These are phyloP conservation scores for Crithidia thermophila DNA, from an alignment of 208 protist species.

Conservation along the genomic window DNA sequence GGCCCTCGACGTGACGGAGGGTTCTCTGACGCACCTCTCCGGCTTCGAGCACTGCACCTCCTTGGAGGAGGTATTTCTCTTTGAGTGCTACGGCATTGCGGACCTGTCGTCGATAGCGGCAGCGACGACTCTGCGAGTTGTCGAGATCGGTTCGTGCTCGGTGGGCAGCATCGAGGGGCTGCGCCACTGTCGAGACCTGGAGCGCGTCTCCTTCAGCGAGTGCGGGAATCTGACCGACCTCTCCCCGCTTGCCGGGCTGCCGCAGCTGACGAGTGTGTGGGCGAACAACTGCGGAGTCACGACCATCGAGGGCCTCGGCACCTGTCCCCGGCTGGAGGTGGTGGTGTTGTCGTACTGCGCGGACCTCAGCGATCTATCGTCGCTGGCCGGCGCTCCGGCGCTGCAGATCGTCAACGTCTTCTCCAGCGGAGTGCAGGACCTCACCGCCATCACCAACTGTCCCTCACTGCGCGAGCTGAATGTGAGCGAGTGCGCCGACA, in stretches of 20 bases:
- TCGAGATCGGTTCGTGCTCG: slow-evolving; percentile 2
- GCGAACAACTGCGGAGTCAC: slow-evolving; percentile 1
- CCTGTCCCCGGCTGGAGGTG: slow-evolving; percentile 1
- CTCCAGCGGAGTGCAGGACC: not conserved
- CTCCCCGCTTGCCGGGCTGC: slow-evolving; percentile 7
- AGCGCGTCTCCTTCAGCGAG: slow-evolving; percentile 2
- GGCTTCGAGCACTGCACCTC: slow-evolving; percentile 3
- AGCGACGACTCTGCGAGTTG: not conserved
- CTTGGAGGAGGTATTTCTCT: not conserved
- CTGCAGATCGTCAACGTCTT: not conserved
- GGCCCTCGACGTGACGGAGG: not conserved
- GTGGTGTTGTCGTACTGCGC: slow-evolving; percentile 2
- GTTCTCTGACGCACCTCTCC: not conserved
- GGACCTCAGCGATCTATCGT: slow-evolving; percentile 3
- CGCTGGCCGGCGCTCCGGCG: slow-evolving; percentile 3
- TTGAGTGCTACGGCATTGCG: slow-evolving; percentile 2
- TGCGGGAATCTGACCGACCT: slow-evolving; percentile 4
- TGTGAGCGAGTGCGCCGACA: not conserved
- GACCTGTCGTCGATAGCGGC: slow-evolving; percentile 2
- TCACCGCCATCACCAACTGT: not conserved
- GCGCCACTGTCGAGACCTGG: slow-evolving; percentile 3
- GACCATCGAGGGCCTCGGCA: not conserved
- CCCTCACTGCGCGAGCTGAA: not conserved
- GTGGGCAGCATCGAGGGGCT: slow-evolving; percentile 14
- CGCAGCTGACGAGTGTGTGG: not conserved